Conservation (phyloP, 371 early-diverging fungal genomes). For the Mucor piriformis region DNA sequence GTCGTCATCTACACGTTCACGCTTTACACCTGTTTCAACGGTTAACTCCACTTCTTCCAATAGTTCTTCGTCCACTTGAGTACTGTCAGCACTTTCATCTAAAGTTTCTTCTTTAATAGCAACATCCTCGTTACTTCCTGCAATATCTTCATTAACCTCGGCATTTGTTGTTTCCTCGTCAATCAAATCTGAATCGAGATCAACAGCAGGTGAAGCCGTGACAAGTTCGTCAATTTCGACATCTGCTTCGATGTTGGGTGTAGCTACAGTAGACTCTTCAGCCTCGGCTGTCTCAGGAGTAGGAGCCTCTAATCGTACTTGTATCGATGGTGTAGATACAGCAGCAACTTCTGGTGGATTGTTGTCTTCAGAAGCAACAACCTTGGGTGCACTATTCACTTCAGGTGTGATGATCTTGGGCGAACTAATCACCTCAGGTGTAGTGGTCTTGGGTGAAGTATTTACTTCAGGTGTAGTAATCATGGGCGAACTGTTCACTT, state of each 20-base stretch:
- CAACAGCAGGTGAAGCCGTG: neutral
- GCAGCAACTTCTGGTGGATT: neutral
- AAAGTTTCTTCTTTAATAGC: neutral
- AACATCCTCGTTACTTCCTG: neutral
- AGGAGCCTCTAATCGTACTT: neutral
- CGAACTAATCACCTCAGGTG: too few relatives aligned
- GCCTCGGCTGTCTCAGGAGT: neutral
- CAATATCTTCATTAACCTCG: constrained; percentile 1
- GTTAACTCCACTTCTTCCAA: neutral
- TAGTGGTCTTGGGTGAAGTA: too few relatives aligned
- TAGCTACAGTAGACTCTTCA: neutral
- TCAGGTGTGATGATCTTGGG: too few relatives aligned
- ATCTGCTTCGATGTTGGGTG: neutral
- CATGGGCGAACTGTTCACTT: too few relatives aligned
- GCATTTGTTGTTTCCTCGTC: constrained; percentile 4
- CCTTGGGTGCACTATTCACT: too few relatives aligned
- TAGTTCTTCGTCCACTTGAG: neutral
- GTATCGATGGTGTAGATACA: neutral
- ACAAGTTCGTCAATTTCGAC: neutral
- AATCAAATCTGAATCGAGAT: neutral
- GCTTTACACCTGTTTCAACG: neutral
- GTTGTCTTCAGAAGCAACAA: too few relatives aligned
- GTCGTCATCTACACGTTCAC: neutral
- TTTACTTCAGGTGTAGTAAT: too few relatives aligned
- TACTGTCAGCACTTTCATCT: neutral